Evolutionary conservation across 805 yeast genomes (phyloP), one percentile per base, ranked within the genome.

Genomic region (Myxozyma udenii): DNA sequence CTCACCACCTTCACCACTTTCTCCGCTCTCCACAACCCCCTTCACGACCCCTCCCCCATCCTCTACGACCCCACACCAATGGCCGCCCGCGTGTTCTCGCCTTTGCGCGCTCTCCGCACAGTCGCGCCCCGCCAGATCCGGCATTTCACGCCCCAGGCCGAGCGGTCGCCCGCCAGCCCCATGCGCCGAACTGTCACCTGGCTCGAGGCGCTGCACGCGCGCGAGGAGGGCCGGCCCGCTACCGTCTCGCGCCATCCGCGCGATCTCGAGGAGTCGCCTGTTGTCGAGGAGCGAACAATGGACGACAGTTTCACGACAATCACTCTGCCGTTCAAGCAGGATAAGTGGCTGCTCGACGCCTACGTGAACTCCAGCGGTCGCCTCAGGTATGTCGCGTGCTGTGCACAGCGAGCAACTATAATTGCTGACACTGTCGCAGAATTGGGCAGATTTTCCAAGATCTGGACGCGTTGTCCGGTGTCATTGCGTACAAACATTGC

Each of bases 361-460:
- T 90, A 90, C 65, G 85, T 87, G 62, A 87, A 86, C 67, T 90
- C 96, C 3, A 84, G 83, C 51, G 97, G 97, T n/a, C 78, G 96
- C 58, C 75, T 55, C 38, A 35, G 57, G 57, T 51, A 43, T 6
- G 41, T 6, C 16, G 4, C 4, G 33, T 22, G 5, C 21, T 18
- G 4, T 40, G 16, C 9, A 14, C 25, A 7, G 9, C 24, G 3
- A 9, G 41, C n/a, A 18, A 21, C 4, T 16, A 14, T 21, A 4
- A 19, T 18, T 5, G n/a, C 6, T 6, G 12, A n/a, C n/a, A 25
- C 6, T 24, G 28, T 4, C 3, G 89, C 64, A 76, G 96, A 64
- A 87, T 87, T 62, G 98, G 97, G 37, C 96, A 89, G 68, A 74
- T 90, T 58, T 90, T 90, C 69, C 96, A 90, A 73, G 98, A 90